A percentile compares a stretch with the other conserved stretches of the same genome.
Evolutionary conservation across 2,329 filamentous ascomycete genomes (phyloP).

Genomic region (Ophiocordyceps robertsii): DNA sequence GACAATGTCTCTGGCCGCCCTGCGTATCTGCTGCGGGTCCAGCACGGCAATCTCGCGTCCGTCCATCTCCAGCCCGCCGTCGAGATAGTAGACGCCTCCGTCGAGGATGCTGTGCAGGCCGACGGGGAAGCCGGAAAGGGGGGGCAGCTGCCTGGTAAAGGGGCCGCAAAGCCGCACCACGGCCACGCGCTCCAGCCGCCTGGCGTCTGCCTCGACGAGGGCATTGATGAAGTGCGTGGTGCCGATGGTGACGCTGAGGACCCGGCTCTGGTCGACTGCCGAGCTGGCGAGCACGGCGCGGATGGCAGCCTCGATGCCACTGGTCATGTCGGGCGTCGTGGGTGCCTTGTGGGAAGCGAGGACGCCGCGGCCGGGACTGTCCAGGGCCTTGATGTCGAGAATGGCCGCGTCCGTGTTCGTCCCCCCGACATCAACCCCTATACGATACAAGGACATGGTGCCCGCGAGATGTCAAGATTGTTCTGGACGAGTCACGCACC

Average conservation of each 20-base stretch:
- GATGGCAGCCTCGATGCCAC: constrained; percentile 33
- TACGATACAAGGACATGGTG: constrained; percentile 26
- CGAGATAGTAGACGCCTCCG: constrained; percentile 25
- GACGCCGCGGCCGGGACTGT: constrained; percentile 23
- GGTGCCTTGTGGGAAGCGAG: constrained; percentile 33
- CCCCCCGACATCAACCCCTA: constrained; percentile 27
- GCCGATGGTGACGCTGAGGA: constrained; percentile 35
- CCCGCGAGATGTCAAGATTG: neutral
- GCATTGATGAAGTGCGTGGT: constrained; percentile 38
- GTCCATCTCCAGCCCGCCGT: constrained; percentile 34
- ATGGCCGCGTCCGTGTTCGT: constrained; percentile 31
- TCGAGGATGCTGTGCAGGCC: constrained; percentile 25
- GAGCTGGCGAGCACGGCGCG: constrained; percentile 25
- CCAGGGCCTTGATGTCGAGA: constrained; percentile 23
- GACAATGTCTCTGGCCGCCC: constrained; percentile 17
- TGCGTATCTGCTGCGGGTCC: constrained; percentile 21
- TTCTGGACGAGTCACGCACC: too few species aligned
- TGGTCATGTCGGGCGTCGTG: constrained; percentile 35
- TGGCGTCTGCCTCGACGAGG: constrained; percentile 29
- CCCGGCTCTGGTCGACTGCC: constrained; percentile 19
- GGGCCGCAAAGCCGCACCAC: constrained; percentile 31
- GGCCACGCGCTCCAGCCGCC: constrained; percentile 28
- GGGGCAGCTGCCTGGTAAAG: constrained; percentile 28
- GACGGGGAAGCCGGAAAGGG: constrained; percentile 31
- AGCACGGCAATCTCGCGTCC: constrained; percentile 28